These are phyloP conservation scores for Scheffersomyces segobiensis DNA, from an alignment of 1,139 yeast genomes.

Conservation along the genomic window DNA sequence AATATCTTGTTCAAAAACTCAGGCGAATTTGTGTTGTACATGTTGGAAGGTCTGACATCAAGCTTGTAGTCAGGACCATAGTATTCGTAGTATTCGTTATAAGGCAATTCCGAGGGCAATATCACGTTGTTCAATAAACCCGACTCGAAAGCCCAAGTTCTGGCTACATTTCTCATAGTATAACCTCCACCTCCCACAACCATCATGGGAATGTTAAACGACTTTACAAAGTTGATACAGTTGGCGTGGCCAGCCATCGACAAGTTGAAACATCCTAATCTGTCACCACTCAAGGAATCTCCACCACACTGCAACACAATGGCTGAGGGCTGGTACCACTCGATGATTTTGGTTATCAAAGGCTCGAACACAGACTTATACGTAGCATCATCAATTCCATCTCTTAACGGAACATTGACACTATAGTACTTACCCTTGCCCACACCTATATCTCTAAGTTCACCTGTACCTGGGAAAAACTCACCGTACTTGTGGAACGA, in stretches of 20 bases:
- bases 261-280: slow-evolving; percentile 88
- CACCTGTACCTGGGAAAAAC: slow-evolving; percentile 96
- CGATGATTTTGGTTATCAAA: slow-evolving; percentile 75
- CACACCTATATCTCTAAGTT: slow-evolving; percentile 82
- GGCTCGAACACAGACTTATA: slow-evolving; percentile 89
- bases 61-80: slow-evolving; percentile 94
- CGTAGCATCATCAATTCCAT: slow-evolving; percentile 89
- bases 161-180: slow-evolving; percentile 93
- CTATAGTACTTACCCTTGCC: slow-evolving; percentile 88
- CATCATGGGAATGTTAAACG: slow-evolving; percentile 84
- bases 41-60: slow-evolving; percentile 92
- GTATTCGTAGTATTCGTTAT: slow-evolving; percentile 94
- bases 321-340: slow-evolving; percentile 93
- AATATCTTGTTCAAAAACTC: slow-evolving; percentile 87
- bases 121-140: slow-evolving; percentile 81
- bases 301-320: slow-evolving; percentile 93
- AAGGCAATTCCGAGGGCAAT: slow-evolving; percentile 83
- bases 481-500: slow-evolving; percentile 97
- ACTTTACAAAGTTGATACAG: slow-evolving; percentile 86
- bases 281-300: slow-evolving; percentile 87
- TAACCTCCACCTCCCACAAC: slow-evolving; percentile 98
- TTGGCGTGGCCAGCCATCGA: slow-evolving; percentile 95
- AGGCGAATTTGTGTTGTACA: slow-evolving; percentile 95
- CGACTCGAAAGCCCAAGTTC: slow-evolving; percentile 95
- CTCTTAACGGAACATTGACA: slow-evolving; percentile 86